A percentile compares a stretch with the other conserved stretches of the same genome.
Evolutionary conservation across 2,329 filamentous ascomycete genomes (phyloP).

Genomic region (Aureobasidium subglaciale): DNA sequence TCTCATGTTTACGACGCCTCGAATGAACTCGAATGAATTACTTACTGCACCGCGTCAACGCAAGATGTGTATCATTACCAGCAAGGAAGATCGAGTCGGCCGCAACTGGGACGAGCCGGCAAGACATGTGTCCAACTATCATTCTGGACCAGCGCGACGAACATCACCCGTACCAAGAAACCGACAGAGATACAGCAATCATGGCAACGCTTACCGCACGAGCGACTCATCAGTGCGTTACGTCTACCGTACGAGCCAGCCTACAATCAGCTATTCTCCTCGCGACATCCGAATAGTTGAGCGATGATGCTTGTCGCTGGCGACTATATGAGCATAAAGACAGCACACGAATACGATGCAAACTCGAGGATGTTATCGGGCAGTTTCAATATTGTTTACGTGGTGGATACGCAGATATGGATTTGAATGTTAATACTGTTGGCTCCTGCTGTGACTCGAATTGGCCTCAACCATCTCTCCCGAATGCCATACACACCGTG

Average conservation of each 20-base stretch:
- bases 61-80: conserved; percentile 27
- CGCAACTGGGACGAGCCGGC: conserved; percentile 22
- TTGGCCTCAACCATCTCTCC: too few species aligned
- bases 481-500: too few species aligned
- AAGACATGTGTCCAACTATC: conserved; percentile 27
- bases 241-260: conserved; percentile 19
- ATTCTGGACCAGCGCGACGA: conserved; percentile 20
- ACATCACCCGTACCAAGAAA: conserved; percentile 6
- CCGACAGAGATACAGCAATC: conserved; percentile 1
- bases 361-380: background rate
- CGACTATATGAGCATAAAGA: conserved; percentile 25
- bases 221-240: conserved; percentile 9
- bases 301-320: conserved; percentile 22
- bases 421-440: background rate
- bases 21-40: too few species aligned
- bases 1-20: too few species aligned
- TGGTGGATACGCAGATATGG: conserved; percentile 22
- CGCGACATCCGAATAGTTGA: conserved; percentile 3
- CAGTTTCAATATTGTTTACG: background rate
- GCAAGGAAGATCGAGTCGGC: conserved; percentile 19
- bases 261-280: conserved; percentile 18
- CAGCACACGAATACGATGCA: background rate
- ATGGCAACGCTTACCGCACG: background rate
- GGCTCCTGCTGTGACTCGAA: too few species aligned
- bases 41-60: background rate